These are phyloP conservation scores for Termitomyces sp. DNA, from an alignment of 1,284 basidiomycete genomes.

Conservation along the genomic window DNA sequence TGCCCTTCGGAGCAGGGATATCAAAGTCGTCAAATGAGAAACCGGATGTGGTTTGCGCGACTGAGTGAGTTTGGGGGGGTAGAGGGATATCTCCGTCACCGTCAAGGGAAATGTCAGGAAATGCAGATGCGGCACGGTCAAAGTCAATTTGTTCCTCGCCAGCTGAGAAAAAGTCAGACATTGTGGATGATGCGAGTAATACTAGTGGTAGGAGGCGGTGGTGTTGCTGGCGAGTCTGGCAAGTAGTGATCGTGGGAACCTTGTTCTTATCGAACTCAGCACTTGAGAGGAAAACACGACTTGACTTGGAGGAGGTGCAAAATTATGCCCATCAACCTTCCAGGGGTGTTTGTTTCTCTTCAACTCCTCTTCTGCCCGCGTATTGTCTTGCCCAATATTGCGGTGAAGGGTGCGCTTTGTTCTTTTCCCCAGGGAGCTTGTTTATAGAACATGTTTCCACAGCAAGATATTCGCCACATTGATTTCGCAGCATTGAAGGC, in stretches of 20 bases:
- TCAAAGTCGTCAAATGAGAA: constrained; percentile 69
- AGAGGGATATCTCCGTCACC: constrained; percentile 51
- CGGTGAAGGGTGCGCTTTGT: constrained; percentile 59
- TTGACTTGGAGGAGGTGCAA: no score
- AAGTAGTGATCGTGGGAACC: constrained; percentile 18
- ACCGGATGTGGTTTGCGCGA: constrained; percentile 27
- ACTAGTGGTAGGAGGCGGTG: not conserved
- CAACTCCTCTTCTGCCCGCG: constrained; percentile 71
- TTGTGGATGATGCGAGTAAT: constrained; percentile 19
- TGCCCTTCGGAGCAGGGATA: constrained; percentile 35
- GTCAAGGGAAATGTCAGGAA: constrained; percentile 80
- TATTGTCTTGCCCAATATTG: constrained; percentile 67
- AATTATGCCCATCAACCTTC: constrained; percentile 70
- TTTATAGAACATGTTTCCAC: constrained; percentile 18
- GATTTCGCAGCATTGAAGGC: constrained; percentile 76
- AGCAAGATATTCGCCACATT: constrained; percentile 83
- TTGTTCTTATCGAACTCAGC: not conserved
- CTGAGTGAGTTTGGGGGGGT: constrained; percentile 33
- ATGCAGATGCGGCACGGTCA: constrained; percentile 73
- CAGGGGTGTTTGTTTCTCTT: constrained; percentile 73
- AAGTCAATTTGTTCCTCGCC: constrained; percentile 62
- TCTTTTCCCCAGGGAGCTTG: not conserved
- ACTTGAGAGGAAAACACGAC: not conserved
- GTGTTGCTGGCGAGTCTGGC: not conserved
- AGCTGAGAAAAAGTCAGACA: constrained; percentile 27